phyloP scores from a whole-genome alignment of 495 filamentous ascomycete genomes.

The Trichoderma asperelloides region DNA sequence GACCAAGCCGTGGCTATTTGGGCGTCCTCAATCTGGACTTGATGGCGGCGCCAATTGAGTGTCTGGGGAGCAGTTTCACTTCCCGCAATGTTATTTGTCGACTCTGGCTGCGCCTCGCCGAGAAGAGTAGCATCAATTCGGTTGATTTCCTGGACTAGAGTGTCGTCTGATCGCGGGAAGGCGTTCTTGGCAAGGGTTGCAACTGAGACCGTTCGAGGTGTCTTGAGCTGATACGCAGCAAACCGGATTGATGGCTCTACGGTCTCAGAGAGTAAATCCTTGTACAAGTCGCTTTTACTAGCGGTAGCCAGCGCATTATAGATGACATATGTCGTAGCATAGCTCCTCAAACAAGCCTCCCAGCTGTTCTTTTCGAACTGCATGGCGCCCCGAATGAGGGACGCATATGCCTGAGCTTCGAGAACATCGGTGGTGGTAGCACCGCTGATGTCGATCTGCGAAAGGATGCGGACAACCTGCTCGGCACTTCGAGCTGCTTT shows the following conservation, averaged over 20 bases:
- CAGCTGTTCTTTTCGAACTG: conserved; percentile 82
- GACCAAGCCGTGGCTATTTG: conserved; percentile 71
- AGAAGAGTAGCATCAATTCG: conserved; percentile 64
- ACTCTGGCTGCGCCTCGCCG: conserved; percentile 42
- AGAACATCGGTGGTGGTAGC: conserved; percentile 65
- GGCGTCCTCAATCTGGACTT: conserved; percentile 82
- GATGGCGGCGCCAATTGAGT: conserved; percentile 82
- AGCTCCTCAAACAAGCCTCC: conserved; percentile 66
- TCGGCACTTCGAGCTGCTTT: conserved; percentile 68
- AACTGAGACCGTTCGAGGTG: conserved; percentile 74
- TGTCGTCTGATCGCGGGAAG: conserved; percentile 54
- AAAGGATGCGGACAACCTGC: conserved; percentile 56
- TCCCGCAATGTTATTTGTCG: conserved; percentile 29
- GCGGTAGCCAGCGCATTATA: conserved; percentile 58
- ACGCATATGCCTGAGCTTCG: conserved; percentile 78
- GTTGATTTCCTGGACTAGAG: conserved; percentile 57
- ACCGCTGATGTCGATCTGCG: conserved; percentile 46
- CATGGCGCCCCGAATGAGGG: conserved; percentile 62
- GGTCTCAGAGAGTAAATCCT: conserved; percentile 73
- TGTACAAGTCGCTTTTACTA: conserved; percentile 64
- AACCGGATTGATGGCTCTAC: conserved; percentile 92
- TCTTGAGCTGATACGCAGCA: conserved; percentile 81
- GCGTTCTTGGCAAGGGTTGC: conserved; percentile 65
- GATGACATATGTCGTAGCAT: conserved; percentile 68
- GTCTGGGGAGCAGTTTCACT: conserved; percentile 58